Conservation (phyloP, 805 yeast genomes). For the Saccharomycopsis guyanensis region DNA sequence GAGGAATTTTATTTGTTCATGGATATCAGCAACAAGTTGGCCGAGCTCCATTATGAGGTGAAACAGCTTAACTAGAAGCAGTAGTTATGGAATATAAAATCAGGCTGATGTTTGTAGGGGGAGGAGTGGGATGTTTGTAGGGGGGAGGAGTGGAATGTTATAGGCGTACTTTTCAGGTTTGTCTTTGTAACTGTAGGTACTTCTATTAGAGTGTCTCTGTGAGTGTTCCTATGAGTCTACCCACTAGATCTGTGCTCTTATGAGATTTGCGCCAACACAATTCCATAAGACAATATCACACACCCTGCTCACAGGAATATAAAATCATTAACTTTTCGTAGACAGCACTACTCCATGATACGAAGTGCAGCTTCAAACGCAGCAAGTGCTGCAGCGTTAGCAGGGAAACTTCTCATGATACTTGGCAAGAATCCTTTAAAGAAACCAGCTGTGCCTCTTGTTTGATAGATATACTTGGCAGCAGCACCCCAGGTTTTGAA, state of each 20-base stretch:
- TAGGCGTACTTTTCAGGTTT: too few species aligned
- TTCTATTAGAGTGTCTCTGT: too few species aligned
- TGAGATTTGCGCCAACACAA: too few species aligned
- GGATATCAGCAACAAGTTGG: constrained; percentile 19
- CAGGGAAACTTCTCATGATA: constrained; percentile 79
- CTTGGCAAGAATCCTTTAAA: constrained; percentile 77
- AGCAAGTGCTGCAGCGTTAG: constrained; percentile 88
- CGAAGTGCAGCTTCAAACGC: constrained; percentile 84
- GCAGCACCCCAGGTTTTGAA: constrained; percentile 69
- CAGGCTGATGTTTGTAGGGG: too few species aligned
- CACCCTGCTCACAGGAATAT: too few species aligned
- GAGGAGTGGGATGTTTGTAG: too few species aligned
- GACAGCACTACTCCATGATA: constrained; percentile 8
- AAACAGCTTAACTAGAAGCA: constrained; percentile 10
- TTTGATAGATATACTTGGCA: constrained; percentile 54
- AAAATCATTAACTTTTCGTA: too few species aligned
- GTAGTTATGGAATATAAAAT: not conserved
- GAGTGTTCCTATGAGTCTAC: too few species aligned
- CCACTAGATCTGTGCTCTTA: too few species aligned
- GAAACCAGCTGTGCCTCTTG: constrained; percentile 50
- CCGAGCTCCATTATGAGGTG: constrained; percentile 20
- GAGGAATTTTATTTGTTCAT: constrained; percentile 21
- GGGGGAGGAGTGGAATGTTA: too few species aligned
- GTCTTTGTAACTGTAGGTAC: too few species aligned
- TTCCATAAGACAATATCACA: too few species aligned